Base-by-base conservation (phyloP, 176 grass and related monocot genomes). In the Raddia distichophylla region DNA sequence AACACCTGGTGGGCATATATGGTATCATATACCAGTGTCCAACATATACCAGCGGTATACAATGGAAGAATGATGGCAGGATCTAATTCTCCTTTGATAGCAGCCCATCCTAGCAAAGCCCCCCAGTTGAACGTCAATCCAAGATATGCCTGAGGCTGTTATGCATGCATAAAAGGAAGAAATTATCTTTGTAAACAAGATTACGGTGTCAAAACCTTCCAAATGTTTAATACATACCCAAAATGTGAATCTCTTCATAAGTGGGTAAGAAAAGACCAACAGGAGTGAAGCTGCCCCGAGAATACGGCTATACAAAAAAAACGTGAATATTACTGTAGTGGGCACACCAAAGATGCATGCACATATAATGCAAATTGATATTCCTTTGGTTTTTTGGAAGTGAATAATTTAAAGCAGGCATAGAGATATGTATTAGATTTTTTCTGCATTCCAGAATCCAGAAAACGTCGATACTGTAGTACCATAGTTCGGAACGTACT, bases 1-100 rank as follows among this genome's bases (percentile, higher is more conserved):
- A 85, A 66, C 14, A 94, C 95, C 92, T 98, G 92, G 87, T 98
- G 95, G 62, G 95, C 95, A 81, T 97, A 97, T 89, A 94, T 97
- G 44, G 90, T 94, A 78, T 98, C 92, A 54, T 93, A 98, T 33
- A 98, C 95, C 44, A 98, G 87, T 33, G 95, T 94, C 95, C 95
- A 98, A 71, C 87, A 98, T 81, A 98, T 80, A 51, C 92, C 92
- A 55, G 92, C 88, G 27, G 71, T 87, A 84, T 94, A 98, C 42
- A 98, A 65, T 48, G 95, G 95, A 62, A 98, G 79, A 60, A 94
- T 48, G 54, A 94, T 67, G 55, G 86, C 68, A 81, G 86, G 86
- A 69, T 94, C 84, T 60, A 98, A 77, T 71, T 86, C 86, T 83
- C 72, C 88, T 83, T 73, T 93, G 60, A 98, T 89, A 86, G 95